Conservation (phyloP, 352 stramenopile genomes). For the Vaucheria bursata region DNA sequence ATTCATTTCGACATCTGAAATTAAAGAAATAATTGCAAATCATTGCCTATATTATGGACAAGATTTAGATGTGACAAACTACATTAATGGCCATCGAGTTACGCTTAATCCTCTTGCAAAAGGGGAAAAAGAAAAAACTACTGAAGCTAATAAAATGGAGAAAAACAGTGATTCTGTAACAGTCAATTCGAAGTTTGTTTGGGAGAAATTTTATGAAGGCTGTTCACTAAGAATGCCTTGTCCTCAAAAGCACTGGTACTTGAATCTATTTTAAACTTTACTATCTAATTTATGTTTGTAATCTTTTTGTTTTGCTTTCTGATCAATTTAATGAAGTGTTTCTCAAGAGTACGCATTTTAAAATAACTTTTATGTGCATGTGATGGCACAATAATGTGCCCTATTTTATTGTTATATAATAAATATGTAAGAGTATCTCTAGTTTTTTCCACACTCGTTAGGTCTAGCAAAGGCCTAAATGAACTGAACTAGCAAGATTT, state of each 20-base stretch:
- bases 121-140: background rate
- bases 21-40: slow-evolving; percentile 42
- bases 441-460: too few species aligned
- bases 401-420: too few species aligned
- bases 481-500: too few species aligned
- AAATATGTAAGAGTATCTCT: too few species aligned
- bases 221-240: slow-evolving; percentile 64
- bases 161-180: background rate
- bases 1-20: slow-evolving; percentile 28
- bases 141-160: background rate
- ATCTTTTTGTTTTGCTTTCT: too few species aligned
- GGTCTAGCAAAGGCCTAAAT: too few species aligned
- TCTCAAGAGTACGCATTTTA: too few species aligned
- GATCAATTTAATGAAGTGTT: too few species aligned
- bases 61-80: slow-evolving; percentile 75
- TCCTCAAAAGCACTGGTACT: slow-evolving; percentile 77
- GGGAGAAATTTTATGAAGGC: slow-evolving; percentile 66
- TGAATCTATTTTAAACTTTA: too few species aligned
- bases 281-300: too few species aligned
- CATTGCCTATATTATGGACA: slow-evolving; percentile 57
- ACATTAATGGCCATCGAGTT: slow-evolving; percentile 64
- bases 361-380: too few species aligned
- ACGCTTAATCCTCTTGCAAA: slow-evolving; percentile 22
- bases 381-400: too few species aligned
- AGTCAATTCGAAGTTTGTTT: slow-evolving; percentile 51